Conservation (phyloP, 2,329 filamentous ascomycete species). For the Penicillium sp. region DNA sequence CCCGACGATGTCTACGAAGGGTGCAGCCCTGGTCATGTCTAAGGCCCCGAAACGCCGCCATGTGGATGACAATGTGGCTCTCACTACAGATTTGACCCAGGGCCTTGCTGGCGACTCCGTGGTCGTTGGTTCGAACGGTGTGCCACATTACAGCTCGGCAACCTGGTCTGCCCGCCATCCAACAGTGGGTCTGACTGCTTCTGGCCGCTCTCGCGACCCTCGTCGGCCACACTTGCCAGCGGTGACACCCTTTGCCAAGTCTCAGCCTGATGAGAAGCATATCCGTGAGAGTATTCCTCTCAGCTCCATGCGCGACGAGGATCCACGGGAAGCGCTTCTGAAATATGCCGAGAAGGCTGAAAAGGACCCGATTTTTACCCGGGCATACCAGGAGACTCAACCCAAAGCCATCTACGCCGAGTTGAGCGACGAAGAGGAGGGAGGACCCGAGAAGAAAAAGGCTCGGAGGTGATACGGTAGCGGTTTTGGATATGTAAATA, state of each 20-base stretch:
- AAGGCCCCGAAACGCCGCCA: conserved; percentile 92
- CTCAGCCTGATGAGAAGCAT: conserved; percentile 82
- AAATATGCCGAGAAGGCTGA: conserved; percentile 94
- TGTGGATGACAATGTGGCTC: conserved; percentile 83
- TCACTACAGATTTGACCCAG: conserved; percentile 78
- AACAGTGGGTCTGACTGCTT: conserved; percentile 71
- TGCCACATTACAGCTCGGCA: conserved; percentile 73
- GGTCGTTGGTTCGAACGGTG: conserved; percentile 64
- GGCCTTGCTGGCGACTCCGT: conserved; percentile 83
- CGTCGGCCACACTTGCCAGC: conserved; percentile 79
- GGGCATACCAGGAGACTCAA: conserved; percentile 88
- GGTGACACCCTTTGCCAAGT: conserved; percentile 86
- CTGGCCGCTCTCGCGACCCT: conserved; percentile 74
- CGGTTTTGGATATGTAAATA: conserved; percentile 3
- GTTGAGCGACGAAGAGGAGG: conserved; percentile 74
- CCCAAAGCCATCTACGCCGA: conserved; percentile 90
- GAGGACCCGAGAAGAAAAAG: conserved; percentile 64
- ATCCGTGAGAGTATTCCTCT: conserved; percentile 85
- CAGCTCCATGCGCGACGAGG: conserved; percentile 91
- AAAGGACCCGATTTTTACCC: conserved; percentile 91
- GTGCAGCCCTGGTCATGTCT: conserved; percentile 85
- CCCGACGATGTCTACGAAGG: conserved; percentile 73
- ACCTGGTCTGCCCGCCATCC: conserved; percentile 61
- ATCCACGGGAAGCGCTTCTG: conserved; percentile 86
- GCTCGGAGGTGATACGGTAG: conserved; percentile 30